Evolutionary conservation across 2,329 filamentous ascomycete genomes (phyloP).

Genomic region (Diplocarpon mali): DNA sequence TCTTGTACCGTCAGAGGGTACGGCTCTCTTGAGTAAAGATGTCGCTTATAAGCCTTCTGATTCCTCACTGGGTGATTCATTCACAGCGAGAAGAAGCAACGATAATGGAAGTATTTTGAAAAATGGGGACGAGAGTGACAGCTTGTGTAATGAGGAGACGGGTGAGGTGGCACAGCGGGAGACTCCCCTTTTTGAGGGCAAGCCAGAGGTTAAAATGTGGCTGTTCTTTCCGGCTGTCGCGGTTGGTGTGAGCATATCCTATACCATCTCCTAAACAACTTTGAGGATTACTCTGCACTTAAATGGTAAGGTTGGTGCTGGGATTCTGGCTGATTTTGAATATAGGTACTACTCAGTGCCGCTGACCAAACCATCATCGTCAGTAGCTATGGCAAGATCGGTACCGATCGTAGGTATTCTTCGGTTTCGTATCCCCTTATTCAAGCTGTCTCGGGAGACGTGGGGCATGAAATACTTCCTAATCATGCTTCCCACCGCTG

Average conservation of each 20-base stretch:
- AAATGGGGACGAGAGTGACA: background rate
- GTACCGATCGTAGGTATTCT: constrained; percentile 46
- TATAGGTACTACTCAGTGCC: constrained; percentile 58
- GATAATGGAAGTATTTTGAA: background rate
- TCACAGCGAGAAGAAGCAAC: background rate
- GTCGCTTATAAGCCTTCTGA: background rate
- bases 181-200: constrained; percentile 19
- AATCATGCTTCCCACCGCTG: too few relatives aligned
- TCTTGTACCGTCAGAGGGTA: background rate
- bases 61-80: background rate
- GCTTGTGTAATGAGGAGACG: constrained; percentile 6
- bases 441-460: too few relatives aligned
- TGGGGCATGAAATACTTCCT: too few relatives aligned
- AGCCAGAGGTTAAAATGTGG: constrained; percentile 30
- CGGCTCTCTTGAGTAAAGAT: background rate
- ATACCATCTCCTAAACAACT: background rate
- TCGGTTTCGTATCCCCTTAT: too few relatives aligned
- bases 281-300: too few relatives aligned
- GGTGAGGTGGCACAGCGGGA: constrained; percentile 8
- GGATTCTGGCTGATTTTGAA: background rate
- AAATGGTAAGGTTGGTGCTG: background rate
- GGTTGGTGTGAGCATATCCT: constrained; percentile 41
- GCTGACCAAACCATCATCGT: constrained; percentile 70
- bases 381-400: constrained; percentile 68
- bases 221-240: constrained; percentile 50